Percentiles rank a stretch among this genome's conserved stretches.
Evolutionary conservation across 2,329 filamentous ascomycete species (phyloP).

Genomic region (Fusarium sp.): DNA sequence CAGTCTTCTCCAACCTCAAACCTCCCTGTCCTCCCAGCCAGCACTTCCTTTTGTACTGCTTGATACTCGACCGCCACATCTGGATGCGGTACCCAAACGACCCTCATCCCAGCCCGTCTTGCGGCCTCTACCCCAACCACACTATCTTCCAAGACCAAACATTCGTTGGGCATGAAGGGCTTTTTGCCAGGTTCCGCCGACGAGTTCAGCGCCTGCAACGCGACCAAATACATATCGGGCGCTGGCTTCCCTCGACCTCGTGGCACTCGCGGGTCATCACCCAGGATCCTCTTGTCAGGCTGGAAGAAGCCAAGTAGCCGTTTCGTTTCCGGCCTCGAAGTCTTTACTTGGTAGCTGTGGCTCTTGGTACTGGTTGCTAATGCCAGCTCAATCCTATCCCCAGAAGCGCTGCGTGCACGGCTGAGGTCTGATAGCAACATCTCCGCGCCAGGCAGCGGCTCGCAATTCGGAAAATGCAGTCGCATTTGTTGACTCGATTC

Average conservation of each 20-base stretch:
- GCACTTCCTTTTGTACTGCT: constrained; percentile 23
- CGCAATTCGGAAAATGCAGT: constrained; percentile 50
- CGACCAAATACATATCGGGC: constrained; percentile 77
- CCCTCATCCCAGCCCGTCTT: constrained; percentile 76
- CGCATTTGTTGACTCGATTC: constrained; percentile 45
- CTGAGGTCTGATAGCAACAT: constrained; percentile 60
- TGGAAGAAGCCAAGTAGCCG: constrained; percentile 56
- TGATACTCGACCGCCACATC: constrained; percentile 44
- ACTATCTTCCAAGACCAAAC: constrained; percentile 78
- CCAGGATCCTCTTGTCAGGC: constrained; percentile 64
- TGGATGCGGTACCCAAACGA: constrained; percentile 75
- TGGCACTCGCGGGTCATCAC: constrained; percentile 71
- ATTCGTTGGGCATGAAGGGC: constrained; percentile 68
- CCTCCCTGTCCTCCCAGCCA: constrained; percentile 33
- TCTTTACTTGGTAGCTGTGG: constrained; percentile 71
- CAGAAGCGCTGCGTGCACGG: constrained; percentile 35
- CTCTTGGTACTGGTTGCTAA: constrained; percentile 71
- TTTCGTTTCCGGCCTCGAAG: constrained; percentile 42
- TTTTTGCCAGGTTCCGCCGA: constrained; percentile 58
- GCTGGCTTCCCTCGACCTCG: constrained; percentile 73
- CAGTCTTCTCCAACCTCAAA: constrained; percentile 38
- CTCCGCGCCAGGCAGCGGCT: constrained; percentile 70
- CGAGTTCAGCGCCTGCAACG: constrained; percentile 70
- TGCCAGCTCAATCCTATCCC: constrained; percentile 62
- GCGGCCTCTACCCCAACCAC: constrained; percentile 77